These are phyloP conservation scores for Epichloe gansuensis DNA, from an alignment of 2,329 filamentous ascomycete genomes.

Conservation along the genomic window DNA sequence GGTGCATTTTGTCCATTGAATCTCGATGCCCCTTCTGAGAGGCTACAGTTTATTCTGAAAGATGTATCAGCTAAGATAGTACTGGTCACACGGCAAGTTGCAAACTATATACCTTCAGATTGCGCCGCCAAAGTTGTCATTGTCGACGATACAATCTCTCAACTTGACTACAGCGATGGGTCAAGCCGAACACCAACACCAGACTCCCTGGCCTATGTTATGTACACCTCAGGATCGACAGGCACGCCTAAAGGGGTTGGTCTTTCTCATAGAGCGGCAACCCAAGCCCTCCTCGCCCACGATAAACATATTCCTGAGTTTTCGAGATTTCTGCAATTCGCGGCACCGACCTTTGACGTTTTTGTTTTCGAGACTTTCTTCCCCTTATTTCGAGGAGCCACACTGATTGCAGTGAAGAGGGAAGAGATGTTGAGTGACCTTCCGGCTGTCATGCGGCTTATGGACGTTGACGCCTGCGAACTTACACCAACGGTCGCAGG, in stretches of 20 bases:
- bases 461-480: conserved; percentile 73
- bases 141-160: conserved; percentile 13
- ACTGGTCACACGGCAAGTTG: conserved; percentile 45
- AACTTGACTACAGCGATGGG: neutral
- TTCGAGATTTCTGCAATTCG: conserved; percentile 77
- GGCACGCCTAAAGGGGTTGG: conserved; percentile 80
- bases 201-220: conserved; percentile 63
- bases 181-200: conserved; percentile 13
- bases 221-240: conserved; percentile 89
- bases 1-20: conserved; percentile 79
- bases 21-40: conserved; percentile 63
- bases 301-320: conserved; percentile 66
- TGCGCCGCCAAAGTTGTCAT: conserved; percentile 22
- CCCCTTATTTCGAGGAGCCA: conserved; percentile 60
- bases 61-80: conserved; percentile 62
- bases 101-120: conserved; percentile 24
- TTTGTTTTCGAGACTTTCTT: conserved; percentile 95
- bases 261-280: conserved; percentile 67
- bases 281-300: conserved; percentile 74
- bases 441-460: conserved; percentile 47
- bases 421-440: conserved; percentile 64
- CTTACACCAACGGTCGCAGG: conserved; percentile 80
- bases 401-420: conserved; percentile 60
- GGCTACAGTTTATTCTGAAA: conserved; percentile 67
- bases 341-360: conserved; percentile 85